Percentiles rank a stretch among this genome's conserved stretches.
phyloP scores from a whole-genome alignment of 2,329 filamentous ascomycete genomes.

The Xylariaceae sp. region DNA sequence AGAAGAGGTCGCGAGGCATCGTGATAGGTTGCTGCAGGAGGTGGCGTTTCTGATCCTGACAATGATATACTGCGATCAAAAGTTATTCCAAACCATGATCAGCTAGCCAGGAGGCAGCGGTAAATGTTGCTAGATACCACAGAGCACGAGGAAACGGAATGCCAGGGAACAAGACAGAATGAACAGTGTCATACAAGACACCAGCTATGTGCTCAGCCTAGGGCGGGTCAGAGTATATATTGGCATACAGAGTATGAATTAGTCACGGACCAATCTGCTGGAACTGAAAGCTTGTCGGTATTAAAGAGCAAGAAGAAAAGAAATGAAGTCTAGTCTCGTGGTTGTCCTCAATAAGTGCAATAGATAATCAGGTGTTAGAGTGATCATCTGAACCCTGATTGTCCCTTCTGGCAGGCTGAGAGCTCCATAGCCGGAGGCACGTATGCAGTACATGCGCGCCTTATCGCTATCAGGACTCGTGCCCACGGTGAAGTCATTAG shows the following conservation, averaged over 20 bases:
- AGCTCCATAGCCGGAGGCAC: slow-evolving; percentile 8
- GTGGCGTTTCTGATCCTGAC: neutral
- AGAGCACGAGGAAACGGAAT: neutral
- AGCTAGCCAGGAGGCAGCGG: neutral
- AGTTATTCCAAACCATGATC: slow-evolving; percentile 13
- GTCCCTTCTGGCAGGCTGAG: slow-evolving; percentile 17
- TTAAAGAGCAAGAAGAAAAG: neutral
- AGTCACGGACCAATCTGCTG: too few species aligned
- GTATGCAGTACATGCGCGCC: neutral
- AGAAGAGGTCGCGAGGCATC: slow-evolving; percentile 58
- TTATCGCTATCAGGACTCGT: slow-evolving; percentile 30
- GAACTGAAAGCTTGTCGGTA: too few species aligned
- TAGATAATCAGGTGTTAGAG: slow-evolving; percentile 2
- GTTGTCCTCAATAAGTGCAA: neutral
- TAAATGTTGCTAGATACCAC: neutral
- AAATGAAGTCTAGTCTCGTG: neutral
- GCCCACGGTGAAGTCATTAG: slow-evolving; percentile 35
- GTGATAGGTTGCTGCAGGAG: slow-evolving; percentile 10
- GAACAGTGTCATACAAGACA: slow-evolving; percentile 3
- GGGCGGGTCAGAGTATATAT: too few species aligned
- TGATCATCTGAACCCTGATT: slow-evolving; percentile 32
- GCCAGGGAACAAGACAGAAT: neutral
- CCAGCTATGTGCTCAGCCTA: too few species aligned
- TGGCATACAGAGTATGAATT: too few species aligned
- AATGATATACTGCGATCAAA: slow-evolving; percentile 12